Conservation (phyloP, 2,329 filamentous ascomycete species). For the Canariomyces notabilis region DNA sequence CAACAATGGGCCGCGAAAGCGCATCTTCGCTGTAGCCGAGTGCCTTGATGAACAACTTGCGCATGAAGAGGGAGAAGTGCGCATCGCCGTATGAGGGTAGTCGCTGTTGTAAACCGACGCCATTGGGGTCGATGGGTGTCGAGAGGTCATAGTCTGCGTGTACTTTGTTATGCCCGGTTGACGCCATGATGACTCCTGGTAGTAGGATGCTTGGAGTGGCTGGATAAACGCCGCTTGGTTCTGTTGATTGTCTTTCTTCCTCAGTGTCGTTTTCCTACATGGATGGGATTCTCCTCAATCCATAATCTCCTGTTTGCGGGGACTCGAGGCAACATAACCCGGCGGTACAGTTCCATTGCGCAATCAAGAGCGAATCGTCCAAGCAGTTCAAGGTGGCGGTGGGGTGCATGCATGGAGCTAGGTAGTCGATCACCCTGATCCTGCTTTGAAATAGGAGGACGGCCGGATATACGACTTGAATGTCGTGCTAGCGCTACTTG, state of each 20-base stretch:
- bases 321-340: slow-evolving; percentile 1
- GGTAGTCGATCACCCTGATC: too few species aligned
- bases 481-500: too few species aligned
- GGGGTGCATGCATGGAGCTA: background rate
- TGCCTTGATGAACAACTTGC: slow-evolving; percentile 74
- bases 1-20: slow-evolving; percentile 65
- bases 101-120: slow-evolving; percentile 54
- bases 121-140: slow-evolving; percentile 16
- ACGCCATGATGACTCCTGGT: slow-evolving; percentile 1
- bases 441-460: too few species aligned
- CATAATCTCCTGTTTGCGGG: background rate
- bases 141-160: slow-evolving; percentile 22
- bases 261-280: too few species aligned
- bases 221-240: too few species aligned
- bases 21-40: slow-evolving; percentile 69
- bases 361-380: slow-evolving; percentile 2
- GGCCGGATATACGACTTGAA: too few species aligned
- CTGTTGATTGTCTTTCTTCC: too few species aligned
- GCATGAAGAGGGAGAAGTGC: slow-evolving; percentile 69
- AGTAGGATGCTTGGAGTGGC: too few species aligned
- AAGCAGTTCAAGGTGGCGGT: background rate
- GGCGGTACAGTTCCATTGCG: slow-evolving; percentile 9
- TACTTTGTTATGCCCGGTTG: background rate
- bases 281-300: background rate
- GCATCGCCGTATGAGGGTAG: slow-evolving; percentile 67